Base-by-base conservation (phyloP, 768 basidiomycete genomes). In the Serendipita vermifera region DNA sequence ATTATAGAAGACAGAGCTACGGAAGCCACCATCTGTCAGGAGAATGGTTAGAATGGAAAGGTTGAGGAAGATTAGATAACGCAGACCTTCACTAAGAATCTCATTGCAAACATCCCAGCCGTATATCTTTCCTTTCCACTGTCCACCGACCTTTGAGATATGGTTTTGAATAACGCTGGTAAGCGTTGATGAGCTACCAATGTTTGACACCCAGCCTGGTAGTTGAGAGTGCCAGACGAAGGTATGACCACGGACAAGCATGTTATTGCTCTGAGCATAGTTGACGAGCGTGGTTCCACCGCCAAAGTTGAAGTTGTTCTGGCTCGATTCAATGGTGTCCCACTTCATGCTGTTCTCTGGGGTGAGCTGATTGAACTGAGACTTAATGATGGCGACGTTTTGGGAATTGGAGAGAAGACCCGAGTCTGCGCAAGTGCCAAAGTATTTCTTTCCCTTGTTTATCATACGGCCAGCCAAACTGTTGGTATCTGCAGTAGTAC, bases 71-170 rank as follows among this genome's bases (percentile, higher is more conserved):
- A 36, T 36, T 9, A n/a, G 9, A 36, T 9, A 36, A 9, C n/a
- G n/a, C 35, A 9, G 9, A n/a, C 35, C 72, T 57, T 77, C 77
- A 65, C 76, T 76, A 62, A 78, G 69, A 55, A 74, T 74, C 64
- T 77, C 76, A 60, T 64, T 66, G 40, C 64, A 56, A 39, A 63
- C 58, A 38, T 63, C 59, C 35, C 35, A 36, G n/a, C 9, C 35
- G n/a, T 36, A 36, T 13, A 57, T 39, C 38, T 57, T 57, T 33
- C 59, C 59, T 41, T 57, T 58, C 43, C 35, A 59, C 13, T 56
- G 59, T 6, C 43, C 54, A 5, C 53, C 40, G 38, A 57, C 31
- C 3, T 38, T 57, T 4, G 46, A 51, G 48, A 54, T 38, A 38
- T 59, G 59, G 51, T 59, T 58, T 22, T 59, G 33, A 20, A 59